Base-by-base conservation (phyloP, 2,329 filamentous ascomycete species). In the Sporothrix euskadiensis region DNA sequence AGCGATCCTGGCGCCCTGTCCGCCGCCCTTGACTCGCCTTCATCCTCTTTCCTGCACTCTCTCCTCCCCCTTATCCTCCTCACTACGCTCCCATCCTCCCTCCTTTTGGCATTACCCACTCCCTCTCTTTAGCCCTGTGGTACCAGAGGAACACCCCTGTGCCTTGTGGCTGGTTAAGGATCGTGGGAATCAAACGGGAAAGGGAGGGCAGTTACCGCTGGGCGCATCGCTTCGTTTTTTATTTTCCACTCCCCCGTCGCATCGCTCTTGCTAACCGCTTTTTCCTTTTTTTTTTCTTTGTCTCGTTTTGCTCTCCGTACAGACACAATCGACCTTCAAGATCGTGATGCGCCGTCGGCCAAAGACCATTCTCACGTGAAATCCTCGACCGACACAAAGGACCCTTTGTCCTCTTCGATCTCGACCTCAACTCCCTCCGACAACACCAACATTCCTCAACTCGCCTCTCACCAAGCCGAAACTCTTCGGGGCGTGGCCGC, bases 251-350 rank as follows among this genome's bases (percentile, higher is more conserved):
- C 63, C 19, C 7, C 56, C 44, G 77, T 74, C 70, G 74, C 74
- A 68, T 75, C 41, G 22, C 39, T 66, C 75, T 75, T 78, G 69
- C 75, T 73, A 73, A 76, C 74, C 73, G 75, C 65, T 69, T 52
- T 66, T 75, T 75, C 22, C n/a, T 69, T 70, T 75, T 69, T 71
- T 73, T 71, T 73, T 71, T 69, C 66, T 71, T 72, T 49, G 47
- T 69, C 71, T 72, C 71, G 63, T 74, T 56, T 61, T 52, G 9
- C 54, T 52, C 69, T 47, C 69, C 39, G 52, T 65, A 69, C 83
- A 97, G 95, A 98, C 85, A 97, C 95, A 76, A 92, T 98, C 83
- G 96, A 98, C 84, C 90, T 98, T 71, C 96, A 98, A 87, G 89
- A 94, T 83, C 92, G 90, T 80, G 85, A 91, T 79, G 86, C 91